Percentiles rank a stretch among this genome's conserved stretches.
Conservation (phyloP, 805 yeast genomes). For the Starmerella stigmatis region DNA sequence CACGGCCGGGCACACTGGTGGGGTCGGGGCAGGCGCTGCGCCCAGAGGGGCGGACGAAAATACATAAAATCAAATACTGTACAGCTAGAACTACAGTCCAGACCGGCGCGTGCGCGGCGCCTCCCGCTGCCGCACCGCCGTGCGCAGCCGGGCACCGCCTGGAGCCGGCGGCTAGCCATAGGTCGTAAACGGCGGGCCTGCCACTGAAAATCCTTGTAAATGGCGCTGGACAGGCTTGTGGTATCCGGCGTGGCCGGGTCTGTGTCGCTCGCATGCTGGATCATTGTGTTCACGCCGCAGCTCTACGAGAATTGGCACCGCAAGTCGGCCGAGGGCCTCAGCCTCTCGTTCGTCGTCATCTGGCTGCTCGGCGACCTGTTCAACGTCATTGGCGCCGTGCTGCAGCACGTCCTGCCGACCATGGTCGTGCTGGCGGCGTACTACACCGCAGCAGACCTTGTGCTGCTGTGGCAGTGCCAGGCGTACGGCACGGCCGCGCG, state of each 20-base stretch:
- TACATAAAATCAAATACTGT: too few species aligned
- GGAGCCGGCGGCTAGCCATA: too few species aligned
- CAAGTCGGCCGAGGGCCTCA: slow-evolving; percentile 81
- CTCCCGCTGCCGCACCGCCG: too few species aligned
- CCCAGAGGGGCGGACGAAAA: too few species aligned
- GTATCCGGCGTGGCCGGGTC: slow-evolving; percentile 38
- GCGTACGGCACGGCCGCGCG: slow-evolving; percentile 44
- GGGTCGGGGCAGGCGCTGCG: too few species aligned
- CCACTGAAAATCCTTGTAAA: not conserved
- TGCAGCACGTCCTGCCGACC: slow-evolving; percentile 87
- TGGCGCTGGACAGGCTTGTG: slow-evolving; percentile 11
- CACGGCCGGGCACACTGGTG: too few species aligned
- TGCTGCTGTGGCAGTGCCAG: slow-evolving; percentile 72
- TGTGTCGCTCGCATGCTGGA: slow-evolving; percentile 94
- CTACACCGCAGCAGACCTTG: slow-evolving; percentile 83
- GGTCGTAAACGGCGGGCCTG: not conserved
- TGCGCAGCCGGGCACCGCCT: too few species aligned
- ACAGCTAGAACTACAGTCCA: too few species aligned
- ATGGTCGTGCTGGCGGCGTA: slow-evolving; percentile 88
- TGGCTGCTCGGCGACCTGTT: slow-evolving; percentile 94
- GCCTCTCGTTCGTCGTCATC: slow-evolving; percentile 70
- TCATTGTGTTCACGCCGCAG: slow-evolving; percentile 94
- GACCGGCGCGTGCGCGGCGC: too few species aligned
- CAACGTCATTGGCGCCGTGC: slow-evolving; percentile 79
- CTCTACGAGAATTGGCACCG: slow-evolving; percentile 68